Evolutionary conservation across 2,329 filamentous ascomycete genomes (phyloP).

Genomic region (Bertia moriformis): DNA sequence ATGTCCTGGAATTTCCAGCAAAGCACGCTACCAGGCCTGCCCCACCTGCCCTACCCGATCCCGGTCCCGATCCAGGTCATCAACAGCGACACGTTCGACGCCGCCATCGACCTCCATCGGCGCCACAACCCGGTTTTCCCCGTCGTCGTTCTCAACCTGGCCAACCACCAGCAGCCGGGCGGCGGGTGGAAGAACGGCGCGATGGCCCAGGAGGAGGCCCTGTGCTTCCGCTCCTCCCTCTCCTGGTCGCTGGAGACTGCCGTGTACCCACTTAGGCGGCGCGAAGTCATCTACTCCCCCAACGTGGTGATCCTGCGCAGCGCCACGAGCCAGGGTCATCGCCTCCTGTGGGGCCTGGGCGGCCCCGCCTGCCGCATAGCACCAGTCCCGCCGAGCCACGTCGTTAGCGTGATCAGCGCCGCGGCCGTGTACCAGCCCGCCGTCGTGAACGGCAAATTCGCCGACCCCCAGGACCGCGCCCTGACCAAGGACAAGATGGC

Average conservation of each 20-base stretch:
- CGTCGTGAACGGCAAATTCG: not conserved
- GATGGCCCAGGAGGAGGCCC: slow-evolving; percentile 53
- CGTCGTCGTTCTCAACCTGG: slow-evolving; percentile 55
- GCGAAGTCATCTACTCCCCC: slow-evolving; percentile 42
- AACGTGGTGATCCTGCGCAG: slow-evolving; percentile 40
- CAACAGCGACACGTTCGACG: slow-evolving; percentile 41
- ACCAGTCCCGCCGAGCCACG: slow-evolving; percentile 21
- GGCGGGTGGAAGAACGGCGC: slow-evolving; percentile 49
- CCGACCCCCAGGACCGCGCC: slow-evolving; percentile 17
- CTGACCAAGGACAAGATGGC: slow-evolving; percentile 50
- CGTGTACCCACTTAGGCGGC: slow-evolving; percentile 36
- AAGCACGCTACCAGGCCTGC: slow-evolving; percentile 12
- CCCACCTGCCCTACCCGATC: slow-evolving; percentile 11
- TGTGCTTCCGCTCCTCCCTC: slow-evolving; percentile 49
- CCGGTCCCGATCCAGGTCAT: slow-evolving; percentile 32
- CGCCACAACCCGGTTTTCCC: slow-evolving; percentile 11
- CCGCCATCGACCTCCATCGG: slow-evolving; percentile 25
- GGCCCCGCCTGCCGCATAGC: slow-evolving; percentile 12
- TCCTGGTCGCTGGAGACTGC: slow-evolving; percentile 25
- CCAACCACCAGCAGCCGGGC: slow-evolving; percentile 39
- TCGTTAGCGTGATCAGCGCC: slow-evolving; percentile 44
- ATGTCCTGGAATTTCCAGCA: too few relatives aligned
- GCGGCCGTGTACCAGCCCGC: slow-evolving; percentile 35
- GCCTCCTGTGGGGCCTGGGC: slow-evolving; percentile 21
- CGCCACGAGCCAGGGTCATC: slow-evolving; percentile 27